Evolutionary conservation across 1,284 basidiomycete genomes (phyloP).

Genomic region (Tilletia horrida): DNA sequence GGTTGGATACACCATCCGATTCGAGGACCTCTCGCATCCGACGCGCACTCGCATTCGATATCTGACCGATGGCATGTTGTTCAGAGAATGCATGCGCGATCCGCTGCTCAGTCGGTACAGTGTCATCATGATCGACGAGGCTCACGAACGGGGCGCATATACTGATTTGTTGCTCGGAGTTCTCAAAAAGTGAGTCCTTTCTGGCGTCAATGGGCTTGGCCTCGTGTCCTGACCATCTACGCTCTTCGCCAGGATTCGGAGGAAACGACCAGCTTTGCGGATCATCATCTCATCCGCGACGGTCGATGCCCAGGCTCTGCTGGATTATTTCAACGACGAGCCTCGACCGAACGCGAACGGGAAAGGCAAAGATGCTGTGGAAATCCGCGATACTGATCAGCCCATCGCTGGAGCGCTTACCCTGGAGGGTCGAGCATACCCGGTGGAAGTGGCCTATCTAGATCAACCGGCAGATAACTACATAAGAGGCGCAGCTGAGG

Average conservation of each 20-base stretch:
- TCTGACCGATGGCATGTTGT: slow-evolving; percentile 44
- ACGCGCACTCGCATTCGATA: slow-evolving; percentile 53
- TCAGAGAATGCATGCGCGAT: slow-evolving; percentile 45
- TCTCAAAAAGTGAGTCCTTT: slow-evolving; percentile 57
- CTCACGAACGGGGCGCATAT: slow-evolving; percentile 56
- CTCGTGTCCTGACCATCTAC: neutral
- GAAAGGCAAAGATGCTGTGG: slow-evolving; percentile 21
- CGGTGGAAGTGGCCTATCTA: slow-evolving; percentile 56
- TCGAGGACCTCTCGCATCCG: slow-evolving; percentile 54
- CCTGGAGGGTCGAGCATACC: slow-evolving; percentile 54
- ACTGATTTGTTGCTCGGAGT: slow-evolving; percentile 57
- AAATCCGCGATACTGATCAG: slow-evolving; percentile 45
- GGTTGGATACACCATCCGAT: slow-evolving; percentile 60
- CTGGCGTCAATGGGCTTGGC: neutral
- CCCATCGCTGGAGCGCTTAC: slow-evolving; percentile 50
- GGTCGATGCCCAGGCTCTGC: slow-evolving; percentile 80
- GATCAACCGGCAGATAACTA: slow-evolving; percentile 53
- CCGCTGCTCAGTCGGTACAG: slow-evolving; percentile 46
- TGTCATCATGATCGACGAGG: slow-evolving; percentile 58
- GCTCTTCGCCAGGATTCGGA: slow-evolving; percentile 63
- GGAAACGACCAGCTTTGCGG: slow-evolving; percentile 80
- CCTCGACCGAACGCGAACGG: slow-evolving; percentile 2
- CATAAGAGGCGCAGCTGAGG: slow-evolving; percentile 53
- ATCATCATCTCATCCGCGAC: slow-evolving; percentile 93
- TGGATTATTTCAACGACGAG: slow-evolving; percentile 63